Evolutionary conservation across 495 filamentous ascomycete species (phyloP), one percentile per base, ranked within the genome.

Genomic region (Podospora tetraspora): DNA sequence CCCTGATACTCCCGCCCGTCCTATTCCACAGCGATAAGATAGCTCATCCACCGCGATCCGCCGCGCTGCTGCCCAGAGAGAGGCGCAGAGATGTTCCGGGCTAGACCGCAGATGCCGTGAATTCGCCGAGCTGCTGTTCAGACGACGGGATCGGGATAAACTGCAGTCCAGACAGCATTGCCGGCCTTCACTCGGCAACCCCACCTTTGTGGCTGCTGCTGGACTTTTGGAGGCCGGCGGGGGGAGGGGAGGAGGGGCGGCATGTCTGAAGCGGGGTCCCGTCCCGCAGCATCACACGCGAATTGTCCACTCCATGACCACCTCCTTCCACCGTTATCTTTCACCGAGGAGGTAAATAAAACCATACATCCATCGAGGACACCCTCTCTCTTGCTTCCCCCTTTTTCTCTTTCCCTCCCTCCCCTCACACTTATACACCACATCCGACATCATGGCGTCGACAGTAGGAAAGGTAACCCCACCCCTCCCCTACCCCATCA

Each of bases 391-490:
- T 6, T n/a, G 43, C 43, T 52, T n/a, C 43, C 19, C 8, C 16
- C 16, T n/a, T 52, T 60, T 59, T 60, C 34, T 60, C 59, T 29
- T 25, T 22, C 32, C 25, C 16, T 60, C 10, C 24, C n/a, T 64
- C 37, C 43, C 43, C 43, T 59, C 34, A 23, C 43, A 57, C 2
- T 21, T 25, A 32, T 11, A 34, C 27, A 27, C 24, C 61, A 37
- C 60, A 21, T 24, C 62, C 37, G 63, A 70, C 64, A 77, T 61
- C 61, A 84, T 84, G 82, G 79, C 81, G 62, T 72, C 75, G 60
- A 84, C 82, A 68, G 82, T 71, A 70, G 82, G 82, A 70, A 81
- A 84, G 82, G 82, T 84, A 64, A 75, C 11, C 25, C 12, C 9
- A 23, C 11, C 59, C 16, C 12, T 4, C 30, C 32, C 59, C 8